Evolutionary conservation across 2,329 filamentous ascomycete species (phyloP), one percentile per base, ranked within the genome.

Genomic region (Nakataea oryzae): DNA sequence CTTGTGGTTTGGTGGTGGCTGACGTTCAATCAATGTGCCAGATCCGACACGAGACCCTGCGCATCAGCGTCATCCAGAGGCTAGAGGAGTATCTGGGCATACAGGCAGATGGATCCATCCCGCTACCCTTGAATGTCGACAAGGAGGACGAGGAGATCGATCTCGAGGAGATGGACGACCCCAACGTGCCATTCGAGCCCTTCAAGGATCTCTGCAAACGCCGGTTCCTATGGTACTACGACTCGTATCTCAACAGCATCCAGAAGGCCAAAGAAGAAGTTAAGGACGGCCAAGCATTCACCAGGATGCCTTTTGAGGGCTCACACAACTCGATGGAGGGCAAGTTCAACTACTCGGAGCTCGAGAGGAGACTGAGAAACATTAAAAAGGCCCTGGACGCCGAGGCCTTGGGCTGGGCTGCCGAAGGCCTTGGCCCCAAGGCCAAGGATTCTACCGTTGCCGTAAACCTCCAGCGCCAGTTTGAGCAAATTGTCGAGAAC

Each of bases 181-280:
- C 74, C 0, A 74, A 70, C 9, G 70, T 84, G 1, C 81, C 84
- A 0, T 96, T 91, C 73, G 89, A 96, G 67, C 91, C 92, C 0
- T 97, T 97, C 76, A 88, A 86, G 67, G 93, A 97, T 70, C 79
- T 96, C 6, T 90, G 89, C 80, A 97, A 97, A 75, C 86, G 89
- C 50, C 86, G 93, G 1, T 97, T 97, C 71, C 78, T 97, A 17
- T 97, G 95, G 95, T 97, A 97, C 75, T 96, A 90, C 73, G 89
- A 96, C 67, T 89, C 89, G 3, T 97, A 97, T 70, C 78, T 95
- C 27, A 78, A 82, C 3, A 82, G 88, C 1, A 86, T 96, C 60
- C 80, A 86, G 50, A 81, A 86, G 64, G 89, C 87, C 30, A 82
- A 80, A 67, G 73, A 77, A 29, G 85, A 90, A 67, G 83, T 87